Percentiles rank a stretch among this genome's conserved stretches.
phyloP scores from a whole-genome alignment of 2,329 filamentous ascomycete genomes.

The Fusarium tjaetaba region DNA sequence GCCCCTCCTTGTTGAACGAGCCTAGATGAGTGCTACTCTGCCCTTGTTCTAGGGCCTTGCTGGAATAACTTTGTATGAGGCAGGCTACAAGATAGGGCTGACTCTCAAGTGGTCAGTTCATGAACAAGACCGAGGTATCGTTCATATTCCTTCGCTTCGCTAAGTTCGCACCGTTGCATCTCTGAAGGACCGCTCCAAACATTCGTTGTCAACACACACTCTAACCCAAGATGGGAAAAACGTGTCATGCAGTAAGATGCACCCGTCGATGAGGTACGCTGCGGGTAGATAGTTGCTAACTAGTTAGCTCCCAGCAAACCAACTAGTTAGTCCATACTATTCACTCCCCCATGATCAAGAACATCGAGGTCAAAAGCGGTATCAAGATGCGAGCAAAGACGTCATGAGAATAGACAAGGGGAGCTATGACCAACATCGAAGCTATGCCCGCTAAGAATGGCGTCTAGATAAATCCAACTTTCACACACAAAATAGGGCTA shows the following conservation, averaged over 20 bases:
- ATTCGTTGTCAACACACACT: background rate
- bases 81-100: constrained; percentile 20
- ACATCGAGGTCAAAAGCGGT: constrained; percentile 24
- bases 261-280: constrained; percentile 29
- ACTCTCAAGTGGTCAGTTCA: background rate
- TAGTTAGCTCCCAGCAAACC: background rate
- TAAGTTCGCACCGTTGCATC: background rate
- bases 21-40: constrained; percentile 4
- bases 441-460: background rate
- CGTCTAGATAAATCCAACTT: background rate
- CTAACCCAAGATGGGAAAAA: constrained; percentile 9
- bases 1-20: background rate
- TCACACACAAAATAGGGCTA: background rate
- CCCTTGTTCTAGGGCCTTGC: constrained; percentile 25
- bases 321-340: background rate
- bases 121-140: background rate
- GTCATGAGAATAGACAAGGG: constrained; percentile 19
- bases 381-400: constrained; percentile 37
- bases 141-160: background rate
- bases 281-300: constrained; percentile 21
- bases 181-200: background rate
- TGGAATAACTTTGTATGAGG: constrained; percentile 14
- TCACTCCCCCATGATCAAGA: constrained; percentile 11
- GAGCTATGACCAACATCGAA: constrained; percentile 24
- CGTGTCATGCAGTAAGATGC: constrained; percentile 35